These are phyloP conservation scores for Talaromyces thailandensis DNA, from an alignment of 495 filamentous ascomycete species.

Conservation along the genomic window DNA sequence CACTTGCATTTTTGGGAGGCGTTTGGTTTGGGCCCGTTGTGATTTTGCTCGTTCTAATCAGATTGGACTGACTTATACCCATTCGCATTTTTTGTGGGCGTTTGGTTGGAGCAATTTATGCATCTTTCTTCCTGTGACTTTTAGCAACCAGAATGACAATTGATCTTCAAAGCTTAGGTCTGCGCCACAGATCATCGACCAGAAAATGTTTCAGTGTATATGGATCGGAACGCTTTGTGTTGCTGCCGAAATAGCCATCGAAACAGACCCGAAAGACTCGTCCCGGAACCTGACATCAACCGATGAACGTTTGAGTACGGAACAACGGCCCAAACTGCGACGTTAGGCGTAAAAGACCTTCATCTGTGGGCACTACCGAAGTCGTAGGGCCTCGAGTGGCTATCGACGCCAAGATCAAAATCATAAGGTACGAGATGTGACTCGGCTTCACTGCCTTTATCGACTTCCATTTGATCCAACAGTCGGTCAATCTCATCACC, in stretches of 20 bases:
- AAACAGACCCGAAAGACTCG: not conserved
- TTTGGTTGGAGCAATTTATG: not conserved
- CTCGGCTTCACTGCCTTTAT: conserved; percentile 13
- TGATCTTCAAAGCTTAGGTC: not conserved
- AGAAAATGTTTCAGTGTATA: not conserved
- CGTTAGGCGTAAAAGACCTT: not conserved
- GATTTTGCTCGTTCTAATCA: not conserved
- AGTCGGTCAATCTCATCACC: conserved; percentile 45
- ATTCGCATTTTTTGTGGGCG: not conserved
- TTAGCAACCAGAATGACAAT: not conserved
- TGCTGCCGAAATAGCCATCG: not conserved
- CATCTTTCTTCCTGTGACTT: not conserved
- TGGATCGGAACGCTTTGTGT: not conserved
- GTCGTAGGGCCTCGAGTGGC: conserved; percentile 15
- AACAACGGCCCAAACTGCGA: not conserved
- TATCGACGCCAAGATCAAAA: conserved; percentile 31
- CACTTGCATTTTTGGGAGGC: not conserved
- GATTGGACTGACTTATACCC: not conserved
- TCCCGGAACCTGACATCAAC: not conserved
- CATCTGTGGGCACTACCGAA: conserved; percentile 1
- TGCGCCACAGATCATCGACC: not conserved
- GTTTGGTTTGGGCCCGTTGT: not conserved
- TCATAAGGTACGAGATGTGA: not conserved
- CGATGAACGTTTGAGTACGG: not conserved
- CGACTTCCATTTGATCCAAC: conserved; percentile 38